Percentiles rank a stretch among this genome's conserved stretches.
Conservation (phyloP, 805 yeast genomes). For the Suhomyces sp. region DNA sequence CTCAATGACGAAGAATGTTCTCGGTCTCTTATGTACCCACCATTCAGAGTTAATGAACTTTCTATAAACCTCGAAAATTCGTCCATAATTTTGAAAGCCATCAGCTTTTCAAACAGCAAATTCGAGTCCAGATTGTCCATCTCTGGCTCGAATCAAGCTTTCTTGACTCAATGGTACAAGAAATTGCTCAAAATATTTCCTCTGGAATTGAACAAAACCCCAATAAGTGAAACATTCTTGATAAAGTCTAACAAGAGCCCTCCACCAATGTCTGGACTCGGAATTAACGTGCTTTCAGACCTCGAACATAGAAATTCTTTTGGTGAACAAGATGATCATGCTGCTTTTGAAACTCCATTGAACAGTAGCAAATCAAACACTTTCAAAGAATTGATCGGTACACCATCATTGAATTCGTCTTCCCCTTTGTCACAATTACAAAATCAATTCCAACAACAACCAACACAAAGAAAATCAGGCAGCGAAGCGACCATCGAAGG, state of each 20-base stretch:
- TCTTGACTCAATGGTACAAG: slow-evolving; percentile 30
- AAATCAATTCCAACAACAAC: slow-evolving; percentile 10
- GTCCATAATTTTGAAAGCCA: slow-evolving; percentile 10
- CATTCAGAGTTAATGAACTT: slow-evolving; percentile 40
- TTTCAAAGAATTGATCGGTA: slow-evolving; percentile 13
- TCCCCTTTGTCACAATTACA: slow-evolving; percentile 17
- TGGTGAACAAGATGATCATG: slow-evolving; percentile 5
- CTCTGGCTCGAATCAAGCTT: slow-evolving; percentile 10
- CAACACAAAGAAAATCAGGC: slow-evolving; percentile 1
- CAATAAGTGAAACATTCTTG: slow-evolving; percentile 18
- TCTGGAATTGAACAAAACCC: slow-evolving; percentile 23
- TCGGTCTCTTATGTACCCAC: slow-evolving; percentile 40
- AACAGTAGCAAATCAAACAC: slow-evolving; percentile 10
- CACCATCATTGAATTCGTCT: slow-evolving; percentile 12
- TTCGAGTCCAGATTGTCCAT: slow-evolving; percentile 19
- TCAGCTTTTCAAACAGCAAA: slow-evolving; percentile 18
- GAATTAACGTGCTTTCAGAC: slow-evolving; percentile 27
- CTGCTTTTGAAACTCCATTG: slow-evolving; percentile 7
- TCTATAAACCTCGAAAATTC: slow-evolving; percentile 18
- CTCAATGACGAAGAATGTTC: slow-evolving; percentile 14
- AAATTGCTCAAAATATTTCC: slow-evolving; percentile 37
- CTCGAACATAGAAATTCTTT: slow-evolving; percentile 9
- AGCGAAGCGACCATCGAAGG: slow-evolving; percentile 1
- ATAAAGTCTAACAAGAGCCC: slow-evolving; percentile 15
- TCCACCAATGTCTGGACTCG: slow-evolving; percentile 30